Base-by-base conservation (phyloP, 345 rosid genomes). In the Jatropha curcas region DNA sequence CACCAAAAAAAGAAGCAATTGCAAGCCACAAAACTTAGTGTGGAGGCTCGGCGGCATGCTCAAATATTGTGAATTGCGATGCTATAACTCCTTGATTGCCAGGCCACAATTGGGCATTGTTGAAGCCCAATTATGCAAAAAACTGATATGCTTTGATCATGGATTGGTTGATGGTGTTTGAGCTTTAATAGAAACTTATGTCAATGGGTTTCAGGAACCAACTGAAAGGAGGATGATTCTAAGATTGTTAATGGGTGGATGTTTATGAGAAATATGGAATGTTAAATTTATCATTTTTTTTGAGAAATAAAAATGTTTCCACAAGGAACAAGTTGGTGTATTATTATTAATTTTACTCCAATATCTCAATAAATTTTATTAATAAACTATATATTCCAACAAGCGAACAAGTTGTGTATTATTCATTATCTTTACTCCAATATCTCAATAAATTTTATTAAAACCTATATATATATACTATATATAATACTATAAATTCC, bases 1-100 rank as follows among this genome's bases (percentile, higher is more conserved):
- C 92, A 68, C 92, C 97, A 5, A 92, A 93, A n/a, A 81, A 95
- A 95, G 96, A 89, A 86, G 92, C 80, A 85, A 74, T 74, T 92
- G 68, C 99, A 95, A 79, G 99, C 99, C 16, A 86, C 99, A 9
- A 95, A 84, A 67, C 86, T 95, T 62, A 91, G 98, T 6, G 97
- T 91, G 50, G 99, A 95, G 83, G 98, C 98, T 62, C 93, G 98
- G 59, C n/a, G 99, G 99, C 28, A 95, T 95, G 99, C 74, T 88
- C 51, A 95, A 95, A 74, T 95, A 95, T 84, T 95, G 74, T 92
- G 70, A 77, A n/a, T 33, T 34, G 50, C 24, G 17, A 39, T 33
- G 27, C 65, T 17, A 11, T 13, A 28, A 8, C 35, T 19, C 33
- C 24, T 51, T 46, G 31, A 35, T 14, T 33, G 9, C 17, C 2